Evolutionary conservation across 148 eudicot genomes (phyloP).

Genomic region (Euryodendron excelsum): DNA sequence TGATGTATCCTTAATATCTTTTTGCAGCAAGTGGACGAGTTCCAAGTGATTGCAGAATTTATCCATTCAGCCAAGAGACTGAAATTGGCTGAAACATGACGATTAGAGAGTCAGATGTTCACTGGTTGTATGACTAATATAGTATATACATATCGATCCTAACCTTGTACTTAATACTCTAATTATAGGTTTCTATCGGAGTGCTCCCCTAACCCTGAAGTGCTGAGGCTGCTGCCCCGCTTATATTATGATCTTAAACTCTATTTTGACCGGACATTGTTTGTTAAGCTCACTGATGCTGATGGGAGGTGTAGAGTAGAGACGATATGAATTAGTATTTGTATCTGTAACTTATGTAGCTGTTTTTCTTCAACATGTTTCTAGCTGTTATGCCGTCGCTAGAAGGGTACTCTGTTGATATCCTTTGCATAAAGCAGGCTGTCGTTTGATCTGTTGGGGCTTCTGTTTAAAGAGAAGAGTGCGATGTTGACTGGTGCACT

Average conservation of each 20-base stretch:
- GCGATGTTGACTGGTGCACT: too few relatives aligned
- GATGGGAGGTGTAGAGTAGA: too few relatives aligned
- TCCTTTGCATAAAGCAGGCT: too few relatives aligned
- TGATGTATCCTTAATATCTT: background rate
- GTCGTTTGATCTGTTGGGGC: too few relatives aligned
- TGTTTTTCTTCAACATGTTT: too few relatives aligned
- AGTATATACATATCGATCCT: conserved; percentile 11
- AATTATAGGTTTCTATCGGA: conserved; percentile 22
- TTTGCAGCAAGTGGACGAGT: conserved; percentile 74
- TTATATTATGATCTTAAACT: background rate
- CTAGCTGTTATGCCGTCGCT: too few relatives aligned
- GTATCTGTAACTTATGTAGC: too few relatives aligned
- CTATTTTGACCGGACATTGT: background rate
- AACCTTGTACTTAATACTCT: conserved; percentile 13
- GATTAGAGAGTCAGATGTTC: conserved; percentile 13
- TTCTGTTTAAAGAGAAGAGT: too few relatives aligned
- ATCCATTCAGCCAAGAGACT: conserved; percentile 70
- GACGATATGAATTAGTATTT: too few relatives aligned
- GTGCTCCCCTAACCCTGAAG: conserved; percentile 4
- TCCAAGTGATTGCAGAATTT: conserved; percentile 77
- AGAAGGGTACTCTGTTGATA: too few relatives aligned
- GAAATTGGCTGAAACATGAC: conserved; percentile 29
- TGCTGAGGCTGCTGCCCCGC: background rate
- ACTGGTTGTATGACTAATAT: conserved; percentile 5
- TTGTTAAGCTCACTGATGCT: too few relatives aligned